These are phyloP conservation scores for Wickerhamiella australiensis DNA, from an alignment of 805 yeast genomes.

Conservation along the genomic window DNA sequence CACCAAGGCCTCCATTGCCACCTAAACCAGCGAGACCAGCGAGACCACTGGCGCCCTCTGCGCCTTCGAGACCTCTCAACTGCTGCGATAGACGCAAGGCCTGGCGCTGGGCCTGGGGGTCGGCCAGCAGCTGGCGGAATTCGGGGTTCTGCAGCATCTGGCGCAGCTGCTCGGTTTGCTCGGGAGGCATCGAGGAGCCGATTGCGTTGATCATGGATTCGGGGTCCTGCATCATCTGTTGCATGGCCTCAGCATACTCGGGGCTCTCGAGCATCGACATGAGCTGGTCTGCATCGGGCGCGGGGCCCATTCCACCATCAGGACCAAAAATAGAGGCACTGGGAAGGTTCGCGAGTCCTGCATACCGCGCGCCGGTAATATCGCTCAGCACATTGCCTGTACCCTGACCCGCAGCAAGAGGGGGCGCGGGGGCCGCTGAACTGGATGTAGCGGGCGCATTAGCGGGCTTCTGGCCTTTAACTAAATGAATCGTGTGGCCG, in stretches of 20 bases:
- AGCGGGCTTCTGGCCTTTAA: slow-evolving; percentile 49
- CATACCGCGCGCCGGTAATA: slow-evolving; percentile 89
- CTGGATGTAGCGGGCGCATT: slow-evolving; percentile 23
- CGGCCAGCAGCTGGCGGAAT: slow-evolving; percentile 64
- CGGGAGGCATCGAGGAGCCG: slow-evolving; percentile 66
- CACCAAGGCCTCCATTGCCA: slow-evolving; percentile 21
- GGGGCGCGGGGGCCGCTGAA: slow-evolving; percentile 33
- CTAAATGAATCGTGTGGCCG: slow-evolving; percentile 83
- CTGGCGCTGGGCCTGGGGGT: slow-evolving; percentile 75
- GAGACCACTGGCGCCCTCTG: slow-evolving; percentile 25
- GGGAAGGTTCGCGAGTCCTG: slow-evolving; percentile 84
- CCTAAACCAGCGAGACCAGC: slow-evolving; percentile 23
- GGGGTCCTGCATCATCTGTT: slow-evolving; percentile 31
- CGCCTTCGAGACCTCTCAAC: slow-evolving; percentile 35
- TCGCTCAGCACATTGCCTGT: slow-evolving; percentile 85
- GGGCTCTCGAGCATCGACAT: slow-evolving; percentile 70
- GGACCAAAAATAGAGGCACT: slow-evolving; percentile 83
- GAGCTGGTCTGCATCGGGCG: slow-evolving; percentile 68
- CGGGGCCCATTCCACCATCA: slow-evolving; percentile 77
- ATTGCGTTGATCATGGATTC: slow-evolving; percentile 85
- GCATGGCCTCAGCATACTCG: slow-evolving; percentile 66
- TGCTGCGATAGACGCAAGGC: slow-evolving; percentile 50
- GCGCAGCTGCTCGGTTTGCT: slow-evolving; percentile 62
- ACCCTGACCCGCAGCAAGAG: slow-evolving; percentile 84
- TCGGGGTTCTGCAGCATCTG: slow-evolving; percentile 73